phyloP scores from a whole-genome alignment of 2,329 filamentous ascomycete species.

The Gremmenia infestans region DNA sequence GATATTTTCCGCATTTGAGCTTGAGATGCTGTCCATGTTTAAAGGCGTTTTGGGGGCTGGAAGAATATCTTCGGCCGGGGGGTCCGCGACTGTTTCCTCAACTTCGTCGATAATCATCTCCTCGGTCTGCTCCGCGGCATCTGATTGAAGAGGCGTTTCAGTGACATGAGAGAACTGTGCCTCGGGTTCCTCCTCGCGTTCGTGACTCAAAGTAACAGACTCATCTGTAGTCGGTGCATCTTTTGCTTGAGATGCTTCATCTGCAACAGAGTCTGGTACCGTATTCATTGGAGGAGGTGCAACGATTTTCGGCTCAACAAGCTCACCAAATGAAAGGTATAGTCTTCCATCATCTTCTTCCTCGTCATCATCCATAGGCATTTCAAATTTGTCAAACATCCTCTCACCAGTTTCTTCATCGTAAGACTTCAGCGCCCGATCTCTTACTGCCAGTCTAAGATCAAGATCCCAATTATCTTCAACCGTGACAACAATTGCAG shows the following conservation, averaged over 20 bases:
- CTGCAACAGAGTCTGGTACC: constrained; percentile 5
- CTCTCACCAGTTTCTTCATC: constrained; percentile 66
- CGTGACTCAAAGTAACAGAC: constrained; percentile 12
- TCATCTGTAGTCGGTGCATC: constrained; percentile 13
- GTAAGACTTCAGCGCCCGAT: constrained; percentile 55
- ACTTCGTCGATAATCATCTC: neutral
- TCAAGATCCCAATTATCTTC: constrained; percentile 50
- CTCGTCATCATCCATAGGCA: constrained; percentile 55
- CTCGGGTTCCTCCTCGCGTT: constrained; percentile 16
- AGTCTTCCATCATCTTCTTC: constrained; percentile 55
- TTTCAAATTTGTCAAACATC: constrained; percentile 74
- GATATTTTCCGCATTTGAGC: constrained; percentile 35
- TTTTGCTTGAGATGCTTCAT: constrained; percentile 9
- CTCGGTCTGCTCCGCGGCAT: constrained; percentile 10
- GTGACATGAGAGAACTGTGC: constrained; percentile 25
- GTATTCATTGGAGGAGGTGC: constrained; percentile 35
- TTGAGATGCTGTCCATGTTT: constrained; percentile 16
- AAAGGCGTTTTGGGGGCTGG: neutral
- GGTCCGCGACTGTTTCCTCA: neutral
- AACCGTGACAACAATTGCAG: constrained; percentile 58
- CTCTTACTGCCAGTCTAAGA: constrained; percentile 64
- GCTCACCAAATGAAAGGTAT: constrained; percentile 54
- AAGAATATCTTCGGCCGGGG: neutral
- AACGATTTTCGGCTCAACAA: constrained; percentile 65
- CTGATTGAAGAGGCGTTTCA: constrained; percentile 23